Evolutionary conservation across 805 yeast species (phyloP), one percentile per base, ranked within the genome.

Genomic region (Metschnikowia koreensis): DNA sequence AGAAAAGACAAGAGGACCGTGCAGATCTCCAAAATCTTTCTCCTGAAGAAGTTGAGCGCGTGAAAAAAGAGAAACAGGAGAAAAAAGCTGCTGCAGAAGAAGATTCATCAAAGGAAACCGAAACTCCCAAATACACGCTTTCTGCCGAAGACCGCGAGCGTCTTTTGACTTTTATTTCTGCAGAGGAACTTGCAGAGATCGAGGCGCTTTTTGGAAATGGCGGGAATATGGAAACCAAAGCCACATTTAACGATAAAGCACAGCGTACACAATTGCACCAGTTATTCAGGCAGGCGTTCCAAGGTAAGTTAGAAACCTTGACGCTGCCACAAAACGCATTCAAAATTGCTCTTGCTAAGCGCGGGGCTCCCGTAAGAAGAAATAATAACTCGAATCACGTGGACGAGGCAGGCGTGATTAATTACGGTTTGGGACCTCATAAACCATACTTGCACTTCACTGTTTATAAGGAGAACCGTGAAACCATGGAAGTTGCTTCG

Each of bases 401-500:
- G 48, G 76, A 70, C 58, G 75, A 72, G 51, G 65, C 81, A 53
- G 84, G 85, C 27, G 79, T 80, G 3, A 77, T 84, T 43, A 81
- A 83, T 57, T 86, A 84, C 70, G 88, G 90, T 0, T 75, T 87
- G 51, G 97, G 97, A 2, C 83, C 86, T 29, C 74, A 77, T 51
- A 84, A 84, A 58, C 79, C 81, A 41, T 89, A 71, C 67, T 70
- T 92, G 42, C 92, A 87, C 62, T 86, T 92, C 63, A 82, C 87
- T 11, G 73, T 94, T 28, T 91, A 89, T 74, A 94, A 94, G 67
- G 97, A 94, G 65, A 94, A 94, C 71, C 88, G 92, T 66, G 99
- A 94, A 60, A 92, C 99, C 0, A 89, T 94, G 97, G 97, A 94
- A 70, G 94, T 89, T 12, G 94, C 94, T 1, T 79, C 83, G 16